Conservation (phyloP, 106 monocot genomes). For the Alisma plantagoaquatica region DNA sequence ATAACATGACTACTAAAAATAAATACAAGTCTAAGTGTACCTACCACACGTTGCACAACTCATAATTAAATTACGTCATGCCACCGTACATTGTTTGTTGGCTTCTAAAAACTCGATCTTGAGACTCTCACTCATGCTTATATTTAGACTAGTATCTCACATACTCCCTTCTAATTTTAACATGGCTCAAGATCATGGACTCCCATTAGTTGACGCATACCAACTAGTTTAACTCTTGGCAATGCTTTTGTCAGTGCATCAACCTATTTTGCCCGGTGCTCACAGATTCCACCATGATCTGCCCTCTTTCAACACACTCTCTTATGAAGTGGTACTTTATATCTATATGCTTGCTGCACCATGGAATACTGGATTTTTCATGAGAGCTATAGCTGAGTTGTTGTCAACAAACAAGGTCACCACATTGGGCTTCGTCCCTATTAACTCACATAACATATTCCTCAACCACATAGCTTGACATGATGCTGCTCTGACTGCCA, state of each 20-base stretch:
- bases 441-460: neutral
- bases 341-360: no score
- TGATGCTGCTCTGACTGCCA: no score
- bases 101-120: no score
- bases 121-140: no score
- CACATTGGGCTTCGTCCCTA: neutral
- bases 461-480: slow-evolving; percentile 1
- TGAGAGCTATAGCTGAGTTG: neutral
- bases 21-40: no score
- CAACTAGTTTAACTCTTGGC: slow-evolving; percentile 1
- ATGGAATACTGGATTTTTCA: slow-evolving; percentile 2
- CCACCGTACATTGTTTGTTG: no score
- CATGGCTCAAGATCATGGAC: slow-evolving; percentile 3
- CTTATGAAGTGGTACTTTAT: neutral
- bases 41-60: no score
- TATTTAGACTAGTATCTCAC: neutral
- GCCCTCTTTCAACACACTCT: slow-evolving; percentile 2
- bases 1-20: no score
- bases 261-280: neutral
- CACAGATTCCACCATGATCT: neutral
- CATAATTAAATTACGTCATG: no score
- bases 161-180: slow-evolving; percentile 3
- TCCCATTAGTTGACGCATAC: neutral
- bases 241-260: slow-evolving; percentile 8
- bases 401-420: neutral